These are phyloP conservation scores for Termitomyces sp. DNA, from an alignment of 768 basidiomycete species.

Conservation along the genomic window DNA sequence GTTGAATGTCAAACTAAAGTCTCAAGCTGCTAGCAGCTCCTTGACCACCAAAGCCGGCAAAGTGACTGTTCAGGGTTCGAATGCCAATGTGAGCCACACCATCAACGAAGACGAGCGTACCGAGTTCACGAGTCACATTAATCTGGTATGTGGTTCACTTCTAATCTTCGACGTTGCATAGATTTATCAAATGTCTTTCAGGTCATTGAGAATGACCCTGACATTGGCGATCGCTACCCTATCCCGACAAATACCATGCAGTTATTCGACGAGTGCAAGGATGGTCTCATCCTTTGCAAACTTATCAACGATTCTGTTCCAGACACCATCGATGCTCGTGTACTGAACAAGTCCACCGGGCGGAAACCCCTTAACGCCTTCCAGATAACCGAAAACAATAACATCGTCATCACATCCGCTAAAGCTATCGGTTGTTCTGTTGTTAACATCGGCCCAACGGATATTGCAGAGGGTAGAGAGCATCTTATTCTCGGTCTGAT, in stretches of 20 bases:
- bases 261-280: conserved; percentile 94
- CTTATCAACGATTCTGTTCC: conserved; percentile 99
- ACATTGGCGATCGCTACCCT: conserved; percentile 78
- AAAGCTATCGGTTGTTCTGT: conserved; percentile 99
- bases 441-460: conserved; percentile 95
- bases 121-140: conserved; percentile 99
- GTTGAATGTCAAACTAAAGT: conserved; percentile 80
- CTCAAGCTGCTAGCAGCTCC: conserved; percentile 37
- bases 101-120: conserved; percentile 95
- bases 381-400: conserved; percentile 99
- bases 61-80: conserved; percentile 92
- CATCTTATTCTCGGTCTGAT: conserved; percentile 97
- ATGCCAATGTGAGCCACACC: conserved; percentile 93
- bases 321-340: conserved; percentile 98
- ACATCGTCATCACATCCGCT: conserved; percentile 97
- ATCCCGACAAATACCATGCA: conserved; percentile 98
- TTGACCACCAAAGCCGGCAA: conserved; percentile 75
- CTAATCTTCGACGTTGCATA: background rate
- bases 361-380: conserved; percentile 93
- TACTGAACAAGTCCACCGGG: conserved; percentile 83
- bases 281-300: conserved; percentile 96
- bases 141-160: conserved; percentile 55
- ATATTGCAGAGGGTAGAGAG: conserved; percentile 90
- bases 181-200: conserved; percentile 29
- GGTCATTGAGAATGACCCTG: conserved; percentile 90